These are phyloP conservation scores for Chrysosporium keratinophilum DNA, from an alignment of 2,329 filamentous ascomycete genomes.

Conservation along the genomic window DNA sequence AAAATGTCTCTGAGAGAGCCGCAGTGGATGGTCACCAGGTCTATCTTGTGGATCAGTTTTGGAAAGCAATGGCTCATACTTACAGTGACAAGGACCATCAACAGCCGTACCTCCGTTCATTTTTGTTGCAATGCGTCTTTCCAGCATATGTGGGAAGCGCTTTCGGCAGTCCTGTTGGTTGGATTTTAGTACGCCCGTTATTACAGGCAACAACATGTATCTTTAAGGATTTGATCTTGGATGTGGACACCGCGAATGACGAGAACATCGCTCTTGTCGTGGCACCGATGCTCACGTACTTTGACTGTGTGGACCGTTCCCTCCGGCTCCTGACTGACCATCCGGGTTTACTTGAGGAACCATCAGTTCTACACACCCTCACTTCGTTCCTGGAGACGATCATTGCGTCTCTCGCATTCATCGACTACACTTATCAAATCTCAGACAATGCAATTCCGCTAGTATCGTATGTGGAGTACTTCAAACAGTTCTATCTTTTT, in stretches of 20 bases:
- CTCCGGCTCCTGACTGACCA: slow-evolving; percentile 30
- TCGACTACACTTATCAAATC: slow-evolving; percentile 40
- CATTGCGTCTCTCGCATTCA: slow-evolving; percentile 30
- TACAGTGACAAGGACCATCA: slow-evolving; percentile 33
- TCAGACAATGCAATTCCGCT: slow-evolving; percentile 22
- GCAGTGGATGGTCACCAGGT: slow-evolving; percentile 47
- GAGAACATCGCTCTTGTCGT: slow-evolving; percentile 30
- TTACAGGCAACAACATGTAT: slow-evolving; percentile 39
- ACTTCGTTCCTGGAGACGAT: slow-evolving; percentile 34
- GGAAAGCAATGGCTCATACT: slow-evolving; percentile 38
- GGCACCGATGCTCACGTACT: slow-evolving; percentile 30
- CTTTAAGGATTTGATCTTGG: slow-evolving; percentile 37
- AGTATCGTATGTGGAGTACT: slow-evolving; percentile 28
- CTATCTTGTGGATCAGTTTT: slow-evolving; percentile 47
- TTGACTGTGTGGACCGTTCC: slow-evolving; percentile 30
- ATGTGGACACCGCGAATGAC: slow-evolving; percentile 36
- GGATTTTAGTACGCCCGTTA: slow-evolving; percentile 45
- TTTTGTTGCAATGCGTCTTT: slow-evolving; percentile 46
- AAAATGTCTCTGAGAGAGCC: slow-evolving; percentile 49
- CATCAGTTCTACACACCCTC: slow-evolving; percentile 32
- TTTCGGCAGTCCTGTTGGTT: slow-evolving; percentile 38
- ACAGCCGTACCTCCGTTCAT: slow-evolving; percentile 40
- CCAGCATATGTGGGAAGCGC: slow-evolving; percentile 46
- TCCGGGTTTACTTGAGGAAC: slow-evolving; percentile 28
- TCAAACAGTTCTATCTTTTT: slow-evolving; percentile 33